A percentile compares a stretch with the other conserved stretches of the same genome.
Conservation (phyloP, 371 early-diverging fungal species). For the Lichtheimia corymbifera region DNA sequence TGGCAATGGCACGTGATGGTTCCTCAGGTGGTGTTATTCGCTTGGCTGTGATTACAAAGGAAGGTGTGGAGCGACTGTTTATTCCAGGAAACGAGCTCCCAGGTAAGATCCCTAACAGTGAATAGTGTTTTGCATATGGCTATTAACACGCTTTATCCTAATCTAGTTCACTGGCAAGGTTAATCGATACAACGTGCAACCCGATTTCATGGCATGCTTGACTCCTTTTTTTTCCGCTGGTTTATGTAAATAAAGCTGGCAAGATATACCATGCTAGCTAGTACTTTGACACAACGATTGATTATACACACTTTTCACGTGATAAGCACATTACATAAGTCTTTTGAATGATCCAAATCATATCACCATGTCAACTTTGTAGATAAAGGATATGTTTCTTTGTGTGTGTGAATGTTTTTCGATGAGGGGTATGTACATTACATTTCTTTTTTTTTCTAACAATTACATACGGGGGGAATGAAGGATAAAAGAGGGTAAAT, state of each 20-base stretch:
- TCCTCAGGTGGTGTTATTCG: conserved; percentile 99
- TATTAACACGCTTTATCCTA: not conserved
- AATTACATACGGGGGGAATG: conserved; percentile 1
- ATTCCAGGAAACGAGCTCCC: conserved; percentile 90
- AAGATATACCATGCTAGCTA: not conserved
- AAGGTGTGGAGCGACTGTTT: conserved; percentile 90
- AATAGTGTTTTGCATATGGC: not conserved
- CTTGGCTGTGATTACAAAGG: conserved; percentile 92
- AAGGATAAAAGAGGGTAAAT: not conserved
- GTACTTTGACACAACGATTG: no score
- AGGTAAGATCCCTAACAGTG: conserved; percentile 24
- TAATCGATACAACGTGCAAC: conserved; percentile 6
- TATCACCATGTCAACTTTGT: not conserved
- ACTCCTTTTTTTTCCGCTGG: not conserved
- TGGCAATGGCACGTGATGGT: conserved; percentile 98
- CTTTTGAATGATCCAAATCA: no score
- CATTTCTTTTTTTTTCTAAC: conserved; percentile 1
- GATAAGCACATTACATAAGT: no score
- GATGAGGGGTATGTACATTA: conserved; percentile 2
- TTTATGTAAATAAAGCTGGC: conserved; percentile 2
- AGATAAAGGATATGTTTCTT: not conserved
- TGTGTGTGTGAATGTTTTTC: not conserved
- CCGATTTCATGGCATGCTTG: no score
- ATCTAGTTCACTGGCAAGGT: conserved; percentile 32
- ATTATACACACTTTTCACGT: no score